A percentile compares a stretch with the other conserved stretches of the same genome.
Conservation (phyloP, 169 alveolate genomes). For the Eimeria brunetti region DNA sequence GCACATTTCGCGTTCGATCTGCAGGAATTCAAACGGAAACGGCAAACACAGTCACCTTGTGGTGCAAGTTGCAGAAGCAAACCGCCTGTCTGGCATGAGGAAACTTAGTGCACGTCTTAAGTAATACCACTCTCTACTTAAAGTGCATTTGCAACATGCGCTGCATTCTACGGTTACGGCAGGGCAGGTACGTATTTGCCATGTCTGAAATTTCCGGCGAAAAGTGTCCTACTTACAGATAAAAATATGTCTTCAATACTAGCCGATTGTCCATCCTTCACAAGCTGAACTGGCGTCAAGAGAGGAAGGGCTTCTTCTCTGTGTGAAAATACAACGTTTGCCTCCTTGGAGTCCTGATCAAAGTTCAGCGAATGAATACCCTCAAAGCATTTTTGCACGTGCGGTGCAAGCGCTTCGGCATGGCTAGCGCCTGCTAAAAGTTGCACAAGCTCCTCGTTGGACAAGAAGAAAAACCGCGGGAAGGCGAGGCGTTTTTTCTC, state of each 20-base stretch:
- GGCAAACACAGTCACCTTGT: background rate
- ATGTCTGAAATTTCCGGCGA: conserved; percentile 37
- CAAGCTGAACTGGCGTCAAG: conserved; percentile 85
- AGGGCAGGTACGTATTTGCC: conserved; percentile 83
- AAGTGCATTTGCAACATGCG: background rate
- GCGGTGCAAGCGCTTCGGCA: conserved; percentile 94
- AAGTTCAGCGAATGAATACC: conserved; percentile 91
- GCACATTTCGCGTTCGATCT: conserved; percentile 74
- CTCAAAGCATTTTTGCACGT: conserved; percentile 96
- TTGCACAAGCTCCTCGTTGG: conserved; percentile 96
- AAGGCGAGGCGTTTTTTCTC: conserved; percentile 92
- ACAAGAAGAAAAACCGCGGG: conserved; percentile 96
- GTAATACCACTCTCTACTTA: background rate
- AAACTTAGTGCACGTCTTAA: background rate
- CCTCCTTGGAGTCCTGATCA: conserved; percentile 85
- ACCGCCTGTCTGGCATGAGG: background rate
- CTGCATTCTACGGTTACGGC: background rate
- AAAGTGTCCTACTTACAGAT: conserved; percentile 15
- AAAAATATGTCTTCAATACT: conserved; percentile 52
- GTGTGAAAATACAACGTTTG: conserved; percentile 91
- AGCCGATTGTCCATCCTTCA: conserved; percentile 28
- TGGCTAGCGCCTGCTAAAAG: conserved; percentile 96
- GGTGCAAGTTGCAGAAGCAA: background rate
- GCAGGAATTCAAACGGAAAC: background rate
- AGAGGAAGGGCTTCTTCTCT: conserved; percentile 93